Evolutionary conservation across 345 rosid species (phyloP).

Genomic region (Citrus cavaleriei): DNA sequence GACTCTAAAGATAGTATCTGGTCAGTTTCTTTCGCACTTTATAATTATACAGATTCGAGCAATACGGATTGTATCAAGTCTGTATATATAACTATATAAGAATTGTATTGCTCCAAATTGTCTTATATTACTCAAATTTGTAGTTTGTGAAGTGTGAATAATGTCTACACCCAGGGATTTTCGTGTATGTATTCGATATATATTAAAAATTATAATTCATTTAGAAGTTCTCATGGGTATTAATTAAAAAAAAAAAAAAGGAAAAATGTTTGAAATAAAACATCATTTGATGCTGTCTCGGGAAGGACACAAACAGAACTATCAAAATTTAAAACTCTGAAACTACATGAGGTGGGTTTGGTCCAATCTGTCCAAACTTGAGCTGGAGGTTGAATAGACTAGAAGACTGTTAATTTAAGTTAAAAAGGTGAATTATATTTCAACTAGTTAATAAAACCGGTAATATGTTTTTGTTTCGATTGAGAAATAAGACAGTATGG

Average conservation of each 20-base stretch:
- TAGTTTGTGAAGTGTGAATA: neutral
- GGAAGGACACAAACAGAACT: neutral
- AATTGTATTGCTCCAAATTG: too few species aligned
- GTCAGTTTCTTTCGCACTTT: neutral
- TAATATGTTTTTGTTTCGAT: too few species aligned
- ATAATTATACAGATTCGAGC: neutral
- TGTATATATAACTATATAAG: too few species aligned
- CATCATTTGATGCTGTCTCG: neutral
- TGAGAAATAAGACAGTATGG: neutral
- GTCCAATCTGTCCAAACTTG: neutral
- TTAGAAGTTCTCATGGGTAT: too few species aligned
- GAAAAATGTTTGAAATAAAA: neutral
- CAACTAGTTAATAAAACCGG: too few species aligned
- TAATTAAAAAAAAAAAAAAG: too few species aligned
- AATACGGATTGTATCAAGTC: too few species aligned
- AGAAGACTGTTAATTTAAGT: neutral
- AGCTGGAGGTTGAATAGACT: neutral
- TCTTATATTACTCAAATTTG: neutral
- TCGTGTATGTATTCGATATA: too few species aligned
- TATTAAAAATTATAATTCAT: too few species aligned
- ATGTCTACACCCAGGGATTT: neutral
- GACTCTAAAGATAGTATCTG: neutral
- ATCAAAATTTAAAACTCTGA: neutral
- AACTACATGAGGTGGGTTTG: neutral
- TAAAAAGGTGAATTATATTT: too few species aligned